Evolutionary conservation across 139 green algal species (phyloP).

Genomic region (Gonium pectorale): DNA sequence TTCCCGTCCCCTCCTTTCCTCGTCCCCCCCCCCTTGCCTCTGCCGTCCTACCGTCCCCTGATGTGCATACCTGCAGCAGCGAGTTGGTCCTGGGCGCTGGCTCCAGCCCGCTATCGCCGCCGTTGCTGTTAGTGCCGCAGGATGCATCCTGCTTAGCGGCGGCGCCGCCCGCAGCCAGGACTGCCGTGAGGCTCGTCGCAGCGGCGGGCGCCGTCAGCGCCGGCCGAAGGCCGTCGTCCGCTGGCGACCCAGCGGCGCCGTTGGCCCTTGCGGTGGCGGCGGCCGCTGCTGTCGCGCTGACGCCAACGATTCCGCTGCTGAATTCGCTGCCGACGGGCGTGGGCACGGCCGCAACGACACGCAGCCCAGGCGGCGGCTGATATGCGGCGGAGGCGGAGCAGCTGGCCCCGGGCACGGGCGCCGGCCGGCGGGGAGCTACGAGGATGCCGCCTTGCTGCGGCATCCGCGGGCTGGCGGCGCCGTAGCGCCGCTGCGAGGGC

Average conservation of each 20-base stretch:
- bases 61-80: conserved; percentile 74
- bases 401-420: not conserved
- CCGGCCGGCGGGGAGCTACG: conserved; percentile 11
- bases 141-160: not conserved
- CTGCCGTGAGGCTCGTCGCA: too few species aligned
- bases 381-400: too few species aligned
- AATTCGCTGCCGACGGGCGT: not conserved
- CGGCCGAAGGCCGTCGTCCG: too few species aligned
- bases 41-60: too few species aligned
- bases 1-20: too few species aligned
- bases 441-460: conserved; percentile 20
- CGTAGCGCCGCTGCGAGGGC: conserved; percentile 28
- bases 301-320: not conserved
- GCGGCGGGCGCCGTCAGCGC: too few species aligned
- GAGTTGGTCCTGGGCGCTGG: conserved; percentile 67
- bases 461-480: conserved; percentile 9
- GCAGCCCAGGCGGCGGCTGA: not conserved
- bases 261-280: too few species aligned
- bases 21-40: too few species aligned
- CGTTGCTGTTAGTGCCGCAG: not conserved
- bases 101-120: conserved; percentile 38
- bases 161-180: too few species aligned
- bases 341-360: too few species aligned
- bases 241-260: too few species aligned
- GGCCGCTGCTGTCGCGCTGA: too few species aligned